Conservation (phyloP, 73 alveolate species). For the Uronychia binucleata region DNA sequence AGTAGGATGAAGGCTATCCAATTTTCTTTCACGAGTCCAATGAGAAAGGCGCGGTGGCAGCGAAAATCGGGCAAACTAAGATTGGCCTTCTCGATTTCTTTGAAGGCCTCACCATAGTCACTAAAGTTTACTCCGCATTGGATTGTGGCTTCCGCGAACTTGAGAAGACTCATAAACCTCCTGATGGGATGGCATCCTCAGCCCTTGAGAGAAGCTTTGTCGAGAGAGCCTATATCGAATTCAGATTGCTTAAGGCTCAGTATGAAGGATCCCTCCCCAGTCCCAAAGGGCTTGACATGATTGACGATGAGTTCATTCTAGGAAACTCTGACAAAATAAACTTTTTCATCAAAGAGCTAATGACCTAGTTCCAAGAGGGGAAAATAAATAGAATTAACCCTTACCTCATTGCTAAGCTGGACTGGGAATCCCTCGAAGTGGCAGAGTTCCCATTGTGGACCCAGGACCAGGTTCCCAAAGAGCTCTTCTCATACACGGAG, state of each 20-base stretch:
- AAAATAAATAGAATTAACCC: constrained; percentile 50
- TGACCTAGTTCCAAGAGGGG: neutral
- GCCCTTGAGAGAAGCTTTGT: constrained; percentile 27
- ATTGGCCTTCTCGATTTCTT: constrained; percentile 63
- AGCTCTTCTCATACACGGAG: constrained; percentile 1
- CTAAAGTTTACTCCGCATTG: constrained; percentile 22
- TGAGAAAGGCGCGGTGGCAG: constrained; percentile 1
- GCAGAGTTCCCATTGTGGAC: constrained; percentile 28
- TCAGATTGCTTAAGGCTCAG: constrained; percentile 29
- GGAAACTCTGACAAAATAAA: constrained; percentile 53
- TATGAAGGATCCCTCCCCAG: constrained; percentile 21
- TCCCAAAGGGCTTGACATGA: constrained; percentile 36
- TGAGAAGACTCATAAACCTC: constrained; percentile 45
- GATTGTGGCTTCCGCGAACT: constrained; percentile 20
- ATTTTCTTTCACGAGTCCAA: constrained; percentile 11
- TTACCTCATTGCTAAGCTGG: constrained; percentile 43
- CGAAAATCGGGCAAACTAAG: constrained; percentile 1
- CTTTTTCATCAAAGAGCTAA: constrained; percentile 42
- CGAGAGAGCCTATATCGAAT: constrained; percentile 37
- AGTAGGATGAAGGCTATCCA: constrained; percentile 64
- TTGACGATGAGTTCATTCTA: constrained; percentile 56
- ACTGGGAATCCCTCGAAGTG: constrained; percentile 44
- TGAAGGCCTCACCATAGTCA: constrained; percentile 31
- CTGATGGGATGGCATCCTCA: constrained; percentile 13
- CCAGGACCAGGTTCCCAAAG: neutral